Conservation (phyloP, 768 basidiomycete species). For the Austroboletus festivus region DNA sequence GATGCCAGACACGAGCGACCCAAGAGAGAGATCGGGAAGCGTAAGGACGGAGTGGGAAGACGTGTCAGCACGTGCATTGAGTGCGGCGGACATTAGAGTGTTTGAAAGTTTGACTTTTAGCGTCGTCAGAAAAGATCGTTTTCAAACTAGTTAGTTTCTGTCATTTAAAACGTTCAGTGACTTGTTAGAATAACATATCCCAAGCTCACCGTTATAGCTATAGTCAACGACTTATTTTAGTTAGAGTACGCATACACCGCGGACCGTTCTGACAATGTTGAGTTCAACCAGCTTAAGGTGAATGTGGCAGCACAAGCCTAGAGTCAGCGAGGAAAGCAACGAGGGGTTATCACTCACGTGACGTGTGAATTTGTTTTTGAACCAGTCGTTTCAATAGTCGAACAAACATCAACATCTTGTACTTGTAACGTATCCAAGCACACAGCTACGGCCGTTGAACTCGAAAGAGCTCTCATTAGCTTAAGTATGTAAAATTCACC, state of each 20-base stretch:
- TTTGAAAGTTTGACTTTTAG: not conserved
- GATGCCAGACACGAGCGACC: slow-evolving; percentile 51
- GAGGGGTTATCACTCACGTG: too few species aligned
- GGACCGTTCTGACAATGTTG: not conserved
- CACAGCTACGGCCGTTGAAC: too few species aligned
- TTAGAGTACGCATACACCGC: not conserved
- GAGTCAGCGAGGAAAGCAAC: too few species aligned
- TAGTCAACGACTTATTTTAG: not conserved
- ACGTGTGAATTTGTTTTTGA: too few species aligned
- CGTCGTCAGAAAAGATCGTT: not conserved
- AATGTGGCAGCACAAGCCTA: too few species aligned
- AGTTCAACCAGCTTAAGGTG: not conserved
- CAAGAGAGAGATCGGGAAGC: slow-evolving; percentile 60
- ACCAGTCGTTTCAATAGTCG: too few species aligned
- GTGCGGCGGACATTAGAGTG: slow-evolving; percentile 40
- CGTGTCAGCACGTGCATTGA: slow-evolving; percentile 38
- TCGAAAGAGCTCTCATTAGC: too few species aligned
- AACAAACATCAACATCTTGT: too few species aligned
- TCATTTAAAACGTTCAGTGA: not conserved
- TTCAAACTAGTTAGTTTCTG: not conserved
- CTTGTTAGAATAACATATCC: not conserved
- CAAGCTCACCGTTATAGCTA: slow-evolving; percentile 7
- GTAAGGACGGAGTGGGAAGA: slow-evolving; percentile 38
- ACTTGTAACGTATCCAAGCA: too few species aligned
- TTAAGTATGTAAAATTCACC: too few species aligned